These are phyloP conservation scores for Paracoccidioides brasiliensis DNA, from an alignment of 2,329 filamentous ascomycete genomes.

Conservation along the genomic window DNA sequence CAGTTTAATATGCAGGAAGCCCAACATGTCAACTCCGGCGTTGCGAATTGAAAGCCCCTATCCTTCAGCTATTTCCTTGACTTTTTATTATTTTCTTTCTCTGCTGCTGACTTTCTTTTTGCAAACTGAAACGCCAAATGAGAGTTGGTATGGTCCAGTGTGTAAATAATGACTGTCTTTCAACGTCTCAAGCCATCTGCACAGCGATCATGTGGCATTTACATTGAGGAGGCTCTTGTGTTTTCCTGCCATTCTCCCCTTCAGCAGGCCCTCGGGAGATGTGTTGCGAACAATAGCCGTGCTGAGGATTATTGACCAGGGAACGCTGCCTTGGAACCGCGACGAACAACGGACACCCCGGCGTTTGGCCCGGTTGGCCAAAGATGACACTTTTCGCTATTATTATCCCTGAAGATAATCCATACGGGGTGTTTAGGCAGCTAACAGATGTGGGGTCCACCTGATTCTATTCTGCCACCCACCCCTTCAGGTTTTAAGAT, in stretches of 20 bases:
- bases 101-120: neutral
- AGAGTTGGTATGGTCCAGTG: too few relatives aligned
- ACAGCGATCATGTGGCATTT: neutral
- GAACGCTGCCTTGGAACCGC: neutral
- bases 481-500: neutral
- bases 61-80: neutral
- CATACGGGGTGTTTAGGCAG: neutral
- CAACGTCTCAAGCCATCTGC: neutral
- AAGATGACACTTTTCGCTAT: neutral
- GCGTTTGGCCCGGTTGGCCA: neutral
- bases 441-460: neutral
- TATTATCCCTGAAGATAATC: neutral
- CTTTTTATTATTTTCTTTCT: neutral
- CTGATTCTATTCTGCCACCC: neutral
- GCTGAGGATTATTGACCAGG: neutral
- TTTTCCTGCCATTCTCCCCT: neutral
- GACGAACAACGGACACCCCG: neutral
- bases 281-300: neutral
- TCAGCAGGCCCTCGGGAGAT: neutral
- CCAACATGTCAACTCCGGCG: constrained; percentile 1
- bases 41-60: neutral
- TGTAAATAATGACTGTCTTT: neutral
- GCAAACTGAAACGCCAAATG: neutral
- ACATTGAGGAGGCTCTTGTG: too few relatives aligned
- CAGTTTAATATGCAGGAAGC: constrained; percentile 3